Base-by-base conservation (phyloP, 2,329 filamentous ascomycete genomes). In the Lojkania enalia region DNA sequence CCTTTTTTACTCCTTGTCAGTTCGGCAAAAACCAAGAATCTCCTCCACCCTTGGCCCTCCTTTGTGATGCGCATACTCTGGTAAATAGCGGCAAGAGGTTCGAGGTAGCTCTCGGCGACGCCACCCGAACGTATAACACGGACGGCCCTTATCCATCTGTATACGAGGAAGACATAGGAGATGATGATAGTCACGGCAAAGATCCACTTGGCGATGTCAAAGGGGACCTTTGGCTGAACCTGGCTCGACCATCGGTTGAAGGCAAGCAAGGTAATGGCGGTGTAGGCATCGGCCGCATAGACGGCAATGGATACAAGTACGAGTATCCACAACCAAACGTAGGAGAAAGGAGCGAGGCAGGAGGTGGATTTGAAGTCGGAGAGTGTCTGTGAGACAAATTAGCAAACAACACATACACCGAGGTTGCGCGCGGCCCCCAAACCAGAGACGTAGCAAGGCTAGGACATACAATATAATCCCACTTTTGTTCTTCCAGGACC, bases 1-100 rank as follows among this genome's bases (percentile, higher is more conserved):
- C 90, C 90, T 71, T 95, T 95, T 64, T 88, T 91, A 70, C 87
- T 90, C 73, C 92, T 94, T 11, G 91, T 96, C 66, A 96, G 74
- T 61, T 90, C 88, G 13, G 90, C 86, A 66, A 96, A 96, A 54
- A 96, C 90, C n/a, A 96, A 72, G 65, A 96, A 99, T 39, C 92
- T 81, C 60, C 85, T 86, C 82, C 86, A 99, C 21, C 94, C 94
- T 57, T 86, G 82, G 32, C 86, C 87, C 18, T 77, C 66, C 32
- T 71, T 77, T 25, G 85, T 86, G 46, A 86, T 67, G n/a, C 90
- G 83, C 63, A 90, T 82, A 71, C 87, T 90, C 70, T 96, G 89
- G 56, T 95, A 79, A 38, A 89, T 84, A 39, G 88, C 89, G 2
- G 92, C 92, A 46, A 97, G 74, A 25, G 83, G 87, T 68, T 99